Evolutionary conservation across 1,139 yeast genomes (phyloP).

Genomic region (Debaryomyces psychrophilus): DNA sequence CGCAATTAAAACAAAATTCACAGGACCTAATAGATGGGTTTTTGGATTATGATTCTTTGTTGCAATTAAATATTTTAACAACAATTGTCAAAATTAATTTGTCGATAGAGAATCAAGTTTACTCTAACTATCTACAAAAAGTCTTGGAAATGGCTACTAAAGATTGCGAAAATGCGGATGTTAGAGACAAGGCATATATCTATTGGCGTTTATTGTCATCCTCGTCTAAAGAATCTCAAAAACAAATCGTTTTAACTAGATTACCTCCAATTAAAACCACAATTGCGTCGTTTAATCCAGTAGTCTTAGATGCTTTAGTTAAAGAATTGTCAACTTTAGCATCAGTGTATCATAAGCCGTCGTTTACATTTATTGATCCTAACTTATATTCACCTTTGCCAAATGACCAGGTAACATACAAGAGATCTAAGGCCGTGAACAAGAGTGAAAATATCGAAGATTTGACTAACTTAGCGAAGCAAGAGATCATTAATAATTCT

Average conservation of each 20-base stretch:
- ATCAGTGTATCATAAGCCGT: slow-evolving; percentile 88
- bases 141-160: slow-evolving; percentile 78
- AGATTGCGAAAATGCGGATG: slow-evolving; percentile 85
- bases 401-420: slow-evolving; percentile 17
- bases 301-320: slow-evolving; percentile 66
- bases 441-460: slow-evolving; percentile 65
- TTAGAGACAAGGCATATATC: slow-evolving; percentile 90
- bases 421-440: slow-evolving; percentile 20
- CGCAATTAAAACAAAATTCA: slow-evolving; percentile 48
- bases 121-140: slow-evolving; percentile 60
- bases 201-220: slow-evolving; percentile 91
- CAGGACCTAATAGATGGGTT: slow-evolving; percentile 61
- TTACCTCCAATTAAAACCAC: slow-evolving; percentile 75
- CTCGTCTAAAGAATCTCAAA: slow-evolving; percentile 44
- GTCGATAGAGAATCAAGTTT: slow-evolving; percentile 35
- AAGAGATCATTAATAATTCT: slow-evolving; percentile 66
- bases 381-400: slow-evolving; percentile 34
- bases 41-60: slow-evolving; percentile 69
- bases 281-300: slow-evolving; percentile 70
- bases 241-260: slow-evolving; percentile 58
- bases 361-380: slow-evolving; percentile 62
- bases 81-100: slow-evolving; percentile 78
- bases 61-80: slow-evolving; percentile 77
- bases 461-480: slow-evolving; percentile 73
- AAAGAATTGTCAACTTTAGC: slow-evolving; percentile 83